phyloP scores from a whole-genome alignment of 1,284 basidiomycete genomes.

The Sanguinoderma infundibulare region DNA sequence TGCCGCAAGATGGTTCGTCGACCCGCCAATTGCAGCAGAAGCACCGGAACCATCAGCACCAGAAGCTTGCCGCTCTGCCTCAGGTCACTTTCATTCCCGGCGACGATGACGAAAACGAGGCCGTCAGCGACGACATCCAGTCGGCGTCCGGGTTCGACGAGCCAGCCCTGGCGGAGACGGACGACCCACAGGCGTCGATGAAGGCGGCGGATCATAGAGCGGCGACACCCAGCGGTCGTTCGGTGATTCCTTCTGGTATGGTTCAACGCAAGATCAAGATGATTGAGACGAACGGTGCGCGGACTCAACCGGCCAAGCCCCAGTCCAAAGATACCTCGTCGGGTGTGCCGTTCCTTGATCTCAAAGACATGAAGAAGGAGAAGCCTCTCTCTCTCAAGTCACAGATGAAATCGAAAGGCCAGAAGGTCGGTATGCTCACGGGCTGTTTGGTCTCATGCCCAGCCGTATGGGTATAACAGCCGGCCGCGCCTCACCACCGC shows the following conservation, averaged over 20 bases:
- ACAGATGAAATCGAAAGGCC: slow-evolving; percentile 13
- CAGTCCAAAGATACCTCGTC: neutral
- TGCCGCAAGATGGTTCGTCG: slow-evolving; percentile 13
- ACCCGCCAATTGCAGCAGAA: neutral
- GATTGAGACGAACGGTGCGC: slow-evolving; percentile 5
- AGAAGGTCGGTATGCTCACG: slow-evolving; percentile 7
- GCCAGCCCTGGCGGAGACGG: neutral
- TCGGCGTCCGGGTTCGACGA: slow-evolving; percentile 11
- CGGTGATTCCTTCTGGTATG: slow-evolving; percentile 3
- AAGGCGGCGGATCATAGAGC: neutral
- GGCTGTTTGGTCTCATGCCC: no score
- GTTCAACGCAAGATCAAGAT: slow-evolving; percentile 14
- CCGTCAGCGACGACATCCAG: slow-evolving; percentile 17
- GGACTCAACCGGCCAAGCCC: neutral
- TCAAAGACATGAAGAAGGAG: neutral
- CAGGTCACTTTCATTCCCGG: neutral
- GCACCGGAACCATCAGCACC: neutral
- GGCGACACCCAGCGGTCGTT: slow-evolving; percentile 13
- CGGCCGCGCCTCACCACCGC: no score
- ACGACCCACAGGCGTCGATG: neutral
- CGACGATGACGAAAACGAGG: slow-evolving; percentile 8
- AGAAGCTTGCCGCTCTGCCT: neutral
- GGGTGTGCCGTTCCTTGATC: slow-evolving; percentile 1
- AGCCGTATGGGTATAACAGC: no score
- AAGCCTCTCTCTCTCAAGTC: slow-evolving; percentile 7